These are phyloP conservation scores for Ophiosphaerella narmari DNA, from an alignment of 2,329 filamentous ascomycete genomes.

Conservation along the genomic window DNA sequence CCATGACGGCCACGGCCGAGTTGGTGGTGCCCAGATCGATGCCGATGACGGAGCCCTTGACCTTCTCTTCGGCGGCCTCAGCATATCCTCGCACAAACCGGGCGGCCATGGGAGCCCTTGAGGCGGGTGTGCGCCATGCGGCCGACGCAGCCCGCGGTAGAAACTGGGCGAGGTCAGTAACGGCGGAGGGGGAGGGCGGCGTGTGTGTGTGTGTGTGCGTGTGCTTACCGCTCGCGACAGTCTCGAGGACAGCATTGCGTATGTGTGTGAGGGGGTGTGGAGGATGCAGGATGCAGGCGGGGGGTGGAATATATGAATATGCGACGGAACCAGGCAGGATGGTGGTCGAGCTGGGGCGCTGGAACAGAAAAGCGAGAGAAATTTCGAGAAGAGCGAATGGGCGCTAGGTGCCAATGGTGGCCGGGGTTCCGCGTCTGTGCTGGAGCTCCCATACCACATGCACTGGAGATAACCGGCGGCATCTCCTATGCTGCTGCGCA, in stretches of 20 bases:
- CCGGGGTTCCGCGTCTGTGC: constrained; percentile 12
- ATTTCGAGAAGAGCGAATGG: constrained; percentile 26
- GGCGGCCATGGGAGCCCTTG: constrained; percentile 72
- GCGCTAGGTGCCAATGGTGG: constrained; percentile 14
- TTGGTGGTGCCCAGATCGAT: constrained; percentile 98
- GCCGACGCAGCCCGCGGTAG: constrained; percentile 76
- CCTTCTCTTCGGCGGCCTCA: constrained; percentile 74
- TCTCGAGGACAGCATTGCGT: constrained; percentile 48
- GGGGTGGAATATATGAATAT: constrained; percentile 26
- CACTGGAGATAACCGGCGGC: background rate
- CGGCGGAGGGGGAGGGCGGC: background rate
- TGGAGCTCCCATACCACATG: background rate
- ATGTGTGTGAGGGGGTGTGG: constrained; percentile 30
- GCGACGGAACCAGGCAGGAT: constrained; percentile 28
- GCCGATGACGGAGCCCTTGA: constrained; percentile 95
- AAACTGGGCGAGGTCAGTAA: constrained; percentile 44
- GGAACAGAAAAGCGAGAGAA: constrained; percentile 33
- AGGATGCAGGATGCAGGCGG: constrained; percentile 23
- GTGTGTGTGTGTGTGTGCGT: background rate
- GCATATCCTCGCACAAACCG: constrained; percentile 76
- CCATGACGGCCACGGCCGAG: constrained; percentile 96
- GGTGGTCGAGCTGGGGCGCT: constrained; percentile 26
- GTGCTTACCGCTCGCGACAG: constrained; percentile 48
- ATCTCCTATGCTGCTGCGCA: background rate
- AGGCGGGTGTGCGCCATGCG: constrained; percentile 66